These are phyloP conservation scores for Penicillium macrosclerotiorum DNA, from an alignment of 495 filamentous ascomycete species.

Conservation along the genomic window DNA sequence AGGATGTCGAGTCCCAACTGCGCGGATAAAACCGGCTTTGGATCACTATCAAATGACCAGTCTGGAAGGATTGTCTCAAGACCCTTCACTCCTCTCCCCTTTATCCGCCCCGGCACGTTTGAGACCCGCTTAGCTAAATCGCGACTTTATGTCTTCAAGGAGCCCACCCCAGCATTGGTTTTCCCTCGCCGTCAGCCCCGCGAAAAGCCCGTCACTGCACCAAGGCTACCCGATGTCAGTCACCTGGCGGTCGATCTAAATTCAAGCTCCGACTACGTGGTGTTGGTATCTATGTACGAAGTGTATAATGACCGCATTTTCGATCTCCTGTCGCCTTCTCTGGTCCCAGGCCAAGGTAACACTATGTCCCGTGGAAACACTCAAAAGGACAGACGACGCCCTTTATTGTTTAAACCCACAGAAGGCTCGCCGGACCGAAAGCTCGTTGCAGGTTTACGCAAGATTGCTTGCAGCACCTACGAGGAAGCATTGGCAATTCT, in stretches of 20 bases:
- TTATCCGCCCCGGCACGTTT: conserved; percentile 16
- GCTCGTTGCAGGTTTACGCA: conserved; percentile 85
- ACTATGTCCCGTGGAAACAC: conserved; percentile 38
- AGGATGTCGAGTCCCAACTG: conserved; percentile 2
- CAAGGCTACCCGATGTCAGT: conserved; percentile 71
- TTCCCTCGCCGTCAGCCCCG: conserved; percentile 58
- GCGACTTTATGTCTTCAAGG: conserved; percentile 44
- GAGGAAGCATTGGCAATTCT: conserved; percentile 88
- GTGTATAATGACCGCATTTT: conserved; percentile 99
- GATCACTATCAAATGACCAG: conserved; percentile 10
- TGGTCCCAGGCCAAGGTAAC: conserved; percentile 38
- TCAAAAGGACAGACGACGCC: conserved; percentile 70
- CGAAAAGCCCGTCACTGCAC: conserved; percentile 61
- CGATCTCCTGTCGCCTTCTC: conserved; percentile 70
- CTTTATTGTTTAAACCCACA: conserved; percentile 83
- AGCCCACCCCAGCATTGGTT: conserved; percentile 45
- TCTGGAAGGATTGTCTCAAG: conserved; percentile 13
- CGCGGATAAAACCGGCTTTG: conserved; percentile 7
- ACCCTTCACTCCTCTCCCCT: conserved; percentile 14
- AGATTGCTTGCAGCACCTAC: conserved; percentile 81
- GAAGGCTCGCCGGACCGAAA: conserved; percentile 83
- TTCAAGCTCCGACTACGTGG: conserved; percentile 74
- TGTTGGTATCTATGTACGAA: conserved; percentile 96
- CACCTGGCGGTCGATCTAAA: conserved; percentile 67
- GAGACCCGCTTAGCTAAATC: conserved; percentile 35